Conservation (phyloP, 805 yeast species). For the Starmerella roubikii region DNA sequence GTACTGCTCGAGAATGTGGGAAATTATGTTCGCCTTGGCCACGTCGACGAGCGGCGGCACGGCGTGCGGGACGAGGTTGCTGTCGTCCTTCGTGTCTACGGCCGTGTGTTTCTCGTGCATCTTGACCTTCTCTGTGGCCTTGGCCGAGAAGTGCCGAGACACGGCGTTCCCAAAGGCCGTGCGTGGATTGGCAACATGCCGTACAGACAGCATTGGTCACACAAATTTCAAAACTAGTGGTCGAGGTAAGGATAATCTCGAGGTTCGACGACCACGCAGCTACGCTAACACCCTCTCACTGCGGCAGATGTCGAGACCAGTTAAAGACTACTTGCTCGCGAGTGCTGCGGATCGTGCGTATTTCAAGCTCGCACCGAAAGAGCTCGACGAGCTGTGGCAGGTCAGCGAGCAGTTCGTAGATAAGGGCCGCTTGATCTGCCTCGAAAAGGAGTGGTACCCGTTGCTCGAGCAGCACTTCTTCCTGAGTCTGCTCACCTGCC, state of each 20-base stretch:
- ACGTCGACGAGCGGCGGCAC: conserved; percentile 18
- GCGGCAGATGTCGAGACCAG: neutral
- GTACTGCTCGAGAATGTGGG: conserved; percentile 23
- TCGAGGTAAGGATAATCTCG: too few relatives aligned
- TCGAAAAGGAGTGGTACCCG: conserved; percentile 35
- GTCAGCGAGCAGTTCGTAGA: conserved; percentile 31
- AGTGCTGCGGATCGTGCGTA: conserved; percentile 41
- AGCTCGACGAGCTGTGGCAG: conserved; percentile 30
- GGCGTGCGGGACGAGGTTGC: conserved; percentile 16
- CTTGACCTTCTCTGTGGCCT: conserved; percentile 3
- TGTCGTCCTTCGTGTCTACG: conserved; percentile 18
- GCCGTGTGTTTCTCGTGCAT: conserved; percentile 20
- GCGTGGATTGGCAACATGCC: too few relatives aligned
- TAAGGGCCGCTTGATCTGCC: conserved; percentile 15
- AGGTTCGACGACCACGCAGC: too few relatives aligned
- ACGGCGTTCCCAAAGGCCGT: too few relatives aligned
- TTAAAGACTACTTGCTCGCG: conserved; percentile 31
- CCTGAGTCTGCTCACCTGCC: conserved; percentile 44
- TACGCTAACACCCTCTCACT: too few relatives aligned
- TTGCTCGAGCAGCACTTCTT: conserved; percentile 62
- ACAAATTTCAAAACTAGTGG: too few relatives aligned
- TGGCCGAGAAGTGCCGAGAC: too few relatives aligned
- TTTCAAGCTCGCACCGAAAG: conserved; percentile 35
- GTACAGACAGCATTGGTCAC: too few relatives aligned
- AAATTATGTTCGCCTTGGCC: conserved; percentile 21